Evolutionary conservation across 2,329 filamentous ascomycete species (phyloP).

Genomic region (Trichoderma sp.): DNA sequence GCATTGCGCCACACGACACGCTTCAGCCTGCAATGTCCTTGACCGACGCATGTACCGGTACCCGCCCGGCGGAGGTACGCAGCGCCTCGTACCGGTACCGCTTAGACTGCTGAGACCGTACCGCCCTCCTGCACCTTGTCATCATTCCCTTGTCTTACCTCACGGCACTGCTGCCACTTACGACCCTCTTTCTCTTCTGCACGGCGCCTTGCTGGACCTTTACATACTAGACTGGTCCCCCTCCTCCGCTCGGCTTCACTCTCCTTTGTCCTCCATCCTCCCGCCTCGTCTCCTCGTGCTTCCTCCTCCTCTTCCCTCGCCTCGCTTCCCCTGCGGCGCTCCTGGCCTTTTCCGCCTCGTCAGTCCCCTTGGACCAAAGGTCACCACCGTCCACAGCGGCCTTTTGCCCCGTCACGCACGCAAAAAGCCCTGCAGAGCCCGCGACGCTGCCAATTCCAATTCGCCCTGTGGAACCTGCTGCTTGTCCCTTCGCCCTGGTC

Average conservation of each 20-base stretch:
- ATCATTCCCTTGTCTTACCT: constrained; percentile 29
- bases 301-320: constrained; percentile 34
- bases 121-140: constrained; percentile 29
- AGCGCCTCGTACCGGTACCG: background rate
- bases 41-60: background rate
- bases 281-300: constrained; percentile 27
- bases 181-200: constrained; percentile 1
- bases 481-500: constrained; percentile 15
- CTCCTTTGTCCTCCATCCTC: constrained; percentile 26
- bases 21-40: background rate
- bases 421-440: constrained; percentile 17
- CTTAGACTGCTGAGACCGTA: constrained; percentile 16
- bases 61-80: background rate
- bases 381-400: constrained; percentile 27
- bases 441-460: constrained; percentile 12
- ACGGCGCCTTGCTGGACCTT: constrained; percentile 15
- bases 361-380: constrained; percentile 18
- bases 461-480: constrained; percentile 17
- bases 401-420: constrained; percentile 23
- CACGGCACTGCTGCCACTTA: constrained; percentile 23
- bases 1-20: constrained; percentile 20
- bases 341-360: constrained; percentile 28
- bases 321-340: constrained; percentile 32
- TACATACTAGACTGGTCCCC: constrained; percentile 28
- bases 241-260: constrained; percentile 28